Percentiles rank a stretch among this genome's conserved stretches.
Evolutionary conservation across 257 asterid species (phyloP).

Genomic region (Datura wrightii): DNA sequence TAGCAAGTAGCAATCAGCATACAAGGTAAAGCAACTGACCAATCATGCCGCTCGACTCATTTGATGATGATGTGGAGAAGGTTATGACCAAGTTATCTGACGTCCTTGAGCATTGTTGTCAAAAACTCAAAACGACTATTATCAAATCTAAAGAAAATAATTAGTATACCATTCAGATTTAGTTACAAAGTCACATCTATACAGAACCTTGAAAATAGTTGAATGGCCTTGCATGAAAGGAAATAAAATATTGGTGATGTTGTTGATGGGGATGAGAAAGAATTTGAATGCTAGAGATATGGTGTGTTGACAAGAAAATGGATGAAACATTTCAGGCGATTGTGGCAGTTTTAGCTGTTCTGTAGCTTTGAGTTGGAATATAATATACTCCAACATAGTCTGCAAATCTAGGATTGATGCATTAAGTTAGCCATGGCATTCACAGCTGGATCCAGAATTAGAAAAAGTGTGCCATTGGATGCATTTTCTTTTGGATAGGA

Average conservation of each 20-base stretch:
- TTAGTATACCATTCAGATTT: background rate
- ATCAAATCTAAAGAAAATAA: background rate
- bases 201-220: background rate
- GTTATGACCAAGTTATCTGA: conserved; percentile 12
- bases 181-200: background rate
- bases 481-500: background rate
- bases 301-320: background rate
- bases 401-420: background rate
- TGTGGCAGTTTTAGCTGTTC: background rate
- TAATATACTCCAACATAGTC: background rate
- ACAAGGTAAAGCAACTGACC: background rate
- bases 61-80: background rate
- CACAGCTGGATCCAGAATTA: background rate
- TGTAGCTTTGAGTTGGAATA: background rate
- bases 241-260: background rate
- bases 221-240: background rate
- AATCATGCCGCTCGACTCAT: conserved; percentile 3
- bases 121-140: background rate
- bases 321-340: background rate
- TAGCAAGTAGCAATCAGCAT: conserved; percentile 11
- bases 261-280: background rate
- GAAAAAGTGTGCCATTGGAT: background rate
- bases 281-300: background rate
- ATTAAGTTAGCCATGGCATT: background rate
- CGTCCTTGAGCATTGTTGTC: background rate